Evolutionary conservation across 177 flowering plant species (phyloP), one percentile per base, ranked within the genome.

Genomic region (Vitis hybrid): DNA sequence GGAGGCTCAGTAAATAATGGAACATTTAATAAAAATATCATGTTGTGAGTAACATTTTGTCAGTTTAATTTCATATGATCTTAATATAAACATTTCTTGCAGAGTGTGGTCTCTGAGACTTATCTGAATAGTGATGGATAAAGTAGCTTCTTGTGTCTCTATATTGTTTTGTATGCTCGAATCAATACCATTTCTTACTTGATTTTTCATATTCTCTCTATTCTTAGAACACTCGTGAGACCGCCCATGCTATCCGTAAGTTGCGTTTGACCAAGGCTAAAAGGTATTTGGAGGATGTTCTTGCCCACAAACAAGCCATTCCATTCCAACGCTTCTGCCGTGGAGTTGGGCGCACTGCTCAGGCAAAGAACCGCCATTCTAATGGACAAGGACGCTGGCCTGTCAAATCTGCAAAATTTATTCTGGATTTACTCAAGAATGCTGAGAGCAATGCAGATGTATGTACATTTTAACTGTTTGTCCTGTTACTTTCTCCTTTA

Each of bases 361-460:
- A 82, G 67, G 85, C 85, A 18, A 82, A 82, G 73, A 82, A 74
- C 61, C 75, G 85, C 11, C 83, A 82, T 39, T 78, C 85, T 2
- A 82, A 82, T 71, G 85, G 85, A 8, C 85, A 82, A 70, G 85
- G 85, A 12, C 79, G 85, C 39, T 82, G 85, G 85, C 85, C 85
- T 19, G 78, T 64, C 1, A 82, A 82, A 51, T 82, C 85, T 66
- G 85, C 85, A 8, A 77, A 73, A 19, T 82, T 82, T 49, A 79
- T 82, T 49, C 78, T 82, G 45, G 85, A 82, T 69, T 65, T 82
- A 18, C 77, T 82, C 13, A 82, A 82, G 78, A 82, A 80, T 73
- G 83, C 83, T 56, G 85, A 79, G 79, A 82, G 85, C 48, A 82
- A 82, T 72, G 83, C 85, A 0, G 85, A 82, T 69, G 85, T 82